Percentiles rank a stretch among this genome's conserved stretches.
phyloP scores from a whole-genome alignment of 2,329 filamentous ascomycete species.

The Fusarium tanahbumbuense region DNA sequence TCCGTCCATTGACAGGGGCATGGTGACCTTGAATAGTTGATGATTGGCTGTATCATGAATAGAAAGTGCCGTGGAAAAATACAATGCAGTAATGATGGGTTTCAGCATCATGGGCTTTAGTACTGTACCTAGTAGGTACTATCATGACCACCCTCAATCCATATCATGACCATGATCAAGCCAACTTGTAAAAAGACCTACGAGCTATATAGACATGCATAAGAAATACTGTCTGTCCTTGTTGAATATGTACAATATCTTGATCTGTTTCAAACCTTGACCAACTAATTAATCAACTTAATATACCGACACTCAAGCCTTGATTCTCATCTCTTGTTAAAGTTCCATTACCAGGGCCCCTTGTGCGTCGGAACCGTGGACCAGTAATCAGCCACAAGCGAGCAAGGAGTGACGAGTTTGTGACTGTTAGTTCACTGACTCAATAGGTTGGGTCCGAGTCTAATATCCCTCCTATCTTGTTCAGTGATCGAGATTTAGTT shows the following conservation, averaged over 20 bases:
- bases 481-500: conserved; percentile 42
- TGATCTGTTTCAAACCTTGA: conserved; percentile 4
- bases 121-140: not conserved
- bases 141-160: conserved; percentile 18
- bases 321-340: conserved; percentile 3
- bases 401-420: not conserved
- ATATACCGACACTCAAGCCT: not conserved
- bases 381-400: conserved; percentile 4
- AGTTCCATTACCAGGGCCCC: conserved; percentile 2
- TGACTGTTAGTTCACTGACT: conserved; percentile 31
- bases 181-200: not conserved
- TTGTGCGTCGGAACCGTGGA: not conserved
- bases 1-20: conserved; percentile 6
- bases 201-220: not conserved
- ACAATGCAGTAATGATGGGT: conserved; percentile 27
- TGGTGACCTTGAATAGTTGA: conserved; percentile 25
- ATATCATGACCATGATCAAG: not conserved
- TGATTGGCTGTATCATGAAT: conserved; percentile 21
- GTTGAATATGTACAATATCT: not conserved
- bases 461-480: not conserved
- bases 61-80: not conserved
- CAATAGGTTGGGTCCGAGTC: conserved; percentile 39
- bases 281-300: not conserved
- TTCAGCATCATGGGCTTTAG: conserved; percentile 36
- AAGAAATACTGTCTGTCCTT: not conserved